Base-by-base conservation (phyloP, 169 alveolate species). In the Eimeria nieschulzi region DNA sequence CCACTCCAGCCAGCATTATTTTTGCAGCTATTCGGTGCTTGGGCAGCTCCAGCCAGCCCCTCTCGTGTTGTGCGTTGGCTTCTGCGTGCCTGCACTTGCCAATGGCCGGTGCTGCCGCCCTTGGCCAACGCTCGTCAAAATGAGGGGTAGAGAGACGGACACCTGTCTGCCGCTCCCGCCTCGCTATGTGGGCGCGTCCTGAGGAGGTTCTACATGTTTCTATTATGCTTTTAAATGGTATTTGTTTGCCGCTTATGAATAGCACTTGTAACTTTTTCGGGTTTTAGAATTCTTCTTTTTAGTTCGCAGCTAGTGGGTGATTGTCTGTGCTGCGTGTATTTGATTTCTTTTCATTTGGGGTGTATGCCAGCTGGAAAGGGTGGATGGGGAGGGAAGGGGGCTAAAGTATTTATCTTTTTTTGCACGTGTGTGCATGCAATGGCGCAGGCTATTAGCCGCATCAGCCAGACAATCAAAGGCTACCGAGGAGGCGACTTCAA, bases 401-500 rank as follows among this genome's bases (percentile, higher is more conserved):
- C 39, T 71, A 25, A 25, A 1, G 10, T 71, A 25, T 71, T 26
- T 71, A 59, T 59, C 66, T 10, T 71, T 7, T 25, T 21, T 71
- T 71, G 10, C 39, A 26, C 10, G 9, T 71, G 9, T 71, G 25
- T 59, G 68, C 68, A 59, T 59, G 68, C 46, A 33, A 33, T 33
- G 6, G 46, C 46, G 46, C 80, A 90, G 93, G 91, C 93, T 2
- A 71, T 90, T 21, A 90, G 61, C 46, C 75, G 64, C 12, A 87
- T 87, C 71, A 66, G 83, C 68, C 78, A 78, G n/a, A 76, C 33
- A 15, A 79, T 90, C 84, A 80, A 80, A 25, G 66, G 83, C 54
- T 76, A 26, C 84, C 39, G 80, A 54, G 93, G 93, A 19, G 93
- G 93, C 5, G 93, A 80, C 85, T 90, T 90, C 84, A 90, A 90